These are phyloP conservation scores for Cyclotella choctawhatcheeana DNA, from an alignment of 108 stramenopile genomes.

Conservation along the genomic window DNA sequence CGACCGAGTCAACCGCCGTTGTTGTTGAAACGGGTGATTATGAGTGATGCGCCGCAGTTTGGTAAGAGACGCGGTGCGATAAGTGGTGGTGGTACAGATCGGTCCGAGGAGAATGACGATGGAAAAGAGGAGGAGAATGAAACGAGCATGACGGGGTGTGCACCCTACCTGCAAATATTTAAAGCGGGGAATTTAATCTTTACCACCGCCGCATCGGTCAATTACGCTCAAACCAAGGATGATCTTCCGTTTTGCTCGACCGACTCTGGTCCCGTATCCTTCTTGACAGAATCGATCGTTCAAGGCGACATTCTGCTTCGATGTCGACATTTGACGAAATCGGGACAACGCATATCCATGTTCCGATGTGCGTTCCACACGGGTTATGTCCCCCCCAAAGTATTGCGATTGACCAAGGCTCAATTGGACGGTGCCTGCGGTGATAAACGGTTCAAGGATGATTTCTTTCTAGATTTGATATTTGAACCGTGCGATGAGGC, in stretches of 20 bases:
- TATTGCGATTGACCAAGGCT: constrained; percentile 89
- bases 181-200: constrained; percentile 88
- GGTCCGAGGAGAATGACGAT: background rate
- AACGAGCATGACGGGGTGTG: constrained; percentile 81
- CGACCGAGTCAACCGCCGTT: constrained; percentile 85
- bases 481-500: constrained; percentile 91
- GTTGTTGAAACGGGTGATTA: constrained; percentile 88
- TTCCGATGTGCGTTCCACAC: constrained; percentile 98
- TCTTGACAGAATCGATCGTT: constrained; percentile 76
- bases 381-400: constrained; percentile 92
- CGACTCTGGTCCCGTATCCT: constrained; percentile 67
- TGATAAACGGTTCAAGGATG: constrained; percentile 88
- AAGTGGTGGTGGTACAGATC: no score
- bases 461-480: constrained; percentile 94
- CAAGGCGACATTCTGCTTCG: constrained; percentile 93
- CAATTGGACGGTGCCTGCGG: constrained; percentile 95
- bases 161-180: constrained; percentile 96
- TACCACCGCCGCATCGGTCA: constrained; percentile 78
- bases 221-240: constrained; percentile 63
- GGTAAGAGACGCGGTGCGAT: constrained; percentile 20
- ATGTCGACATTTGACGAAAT: constrained; percentile 85
- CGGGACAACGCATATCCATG: constrained; percentile 89
- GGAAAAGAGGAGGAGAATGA: background rate
- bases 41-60: constrained; percentile 88
- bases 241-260: constrained; percentile 72